phyloP scores from a whole-genome alignment of 1,139 yeast species.

The Scheffersomyces insectosa region DNA sequence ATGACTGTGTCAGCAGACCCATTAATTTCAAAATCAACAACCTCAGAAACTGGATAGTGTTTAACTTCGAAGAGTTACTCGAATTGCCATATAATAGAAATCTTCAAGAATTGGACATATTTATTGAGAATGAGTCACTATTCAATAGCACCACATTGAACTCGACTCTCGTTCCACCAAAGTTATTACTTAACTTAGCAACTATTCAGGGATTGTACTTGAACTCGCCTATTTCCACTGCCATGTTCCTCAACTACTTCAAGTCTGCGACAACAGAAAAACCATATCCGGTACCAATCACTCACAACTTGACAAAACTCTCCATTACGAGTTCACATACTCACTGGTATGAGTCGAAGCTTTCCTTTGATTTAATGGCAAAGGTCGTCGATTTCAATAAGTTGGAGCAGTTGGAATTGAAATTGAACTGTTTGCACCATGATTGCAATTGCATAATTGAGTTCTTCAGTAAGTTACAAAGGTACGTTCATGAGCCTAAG shows the following conservation, averaged over 20 bases:
- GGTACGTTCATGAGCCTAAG: conserved; percentile 6
- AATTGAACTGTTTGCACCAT: conserved; percentile 23
- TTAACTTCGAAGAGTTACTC: conserved; percentile 20
- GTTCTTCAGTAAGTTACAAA: conserved; percentile 20
- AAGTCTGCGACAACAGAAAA: conserved; percentile 1
- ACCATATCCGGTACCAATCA: conserved; percentile 4
- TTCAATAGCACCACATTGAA: conserved; percentile 3
- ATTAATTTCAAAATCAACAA: conserved; percentile 16
- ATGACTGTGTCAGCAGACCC: conserved; percentile 11
- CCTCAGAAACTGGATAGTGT: conserved; percentile 24
- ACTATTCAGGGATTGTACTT: conserved; percentile 16
- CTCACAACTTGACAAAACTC: conserved; percentile 15
- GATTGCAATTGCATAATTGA: conserved; percentile 22
- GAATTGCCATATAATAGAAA: conserved; percentile 19
- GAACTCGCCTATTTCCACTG: conserved; percentile 21
- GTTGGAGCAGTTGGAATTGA: conserved; percentile 22
- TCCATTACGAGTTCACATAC: conserved; percentile 22
- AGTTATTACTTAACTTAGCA: conserved; percentile 10
- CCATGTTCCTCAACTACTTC: conserved; percentile 14
- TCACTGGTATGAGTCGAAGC: conserved; percentile 14
- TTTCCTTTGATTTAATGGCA: conserved; percentile 13
- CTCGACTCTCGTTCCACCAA: background rate
- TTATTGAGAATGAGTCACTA: conserved; percentile 13
- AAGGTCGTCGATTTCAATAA: conserved; percentile 16
- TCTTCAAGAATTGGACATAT: conserved; percentile 20